Evolutionary conservation across 1,284 basidiomycete species (phyloP), one percentile per base, ranked within the genome.

Genomic region (Ustilago esculenta): DNA sequence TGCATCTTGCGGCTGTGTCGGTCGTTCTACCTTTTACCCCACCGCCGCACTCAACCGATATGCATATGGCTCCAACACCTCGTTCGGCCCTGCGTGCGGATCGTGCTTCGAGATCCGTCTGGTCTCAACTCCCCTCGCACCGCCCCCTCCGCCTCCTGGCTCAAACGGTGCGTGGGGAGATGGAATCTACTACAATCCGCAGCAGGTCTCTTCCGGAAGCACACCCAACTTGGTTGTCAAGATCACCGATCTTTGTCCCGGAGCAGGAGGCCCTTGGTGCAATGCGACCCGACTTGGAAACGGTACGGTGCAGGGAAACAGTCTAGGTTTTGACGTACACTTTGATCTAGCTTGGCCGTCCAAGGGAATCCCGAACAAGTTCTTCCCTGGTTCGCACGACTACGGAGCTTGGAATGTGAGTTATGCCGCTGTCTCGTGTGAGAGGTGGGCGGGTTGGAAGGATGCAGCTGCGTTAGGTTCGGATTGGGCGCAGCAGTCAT

Each of bases 341-440:
- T 77, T 75, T 29, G 76, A 77, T 52, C 66, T 77, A 4, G 76
- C 76, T 24, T 77, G 76, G 76, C 76, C 76, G 1, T 54, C 63
- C 1, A 48, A 46, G 21, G 72, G 32, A 0, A 76, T 77, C 29
- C 21, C 68, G 7, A 69, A 60, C 0, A 40, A 45, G 32, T 77
- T 72, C 32, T 77, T 76, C 47, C 76, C 74, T 0, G 66, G 69
- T 4, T 35, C 56, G 8, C 69, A 67, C 37, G 76, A 77, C 33
- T 77, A 77, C 23, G 76, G 76, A 2, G 74, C 52, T 1, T 77
- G 76, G 76, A 76, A 73, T 17, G 56, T 66, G 3, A 65, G 32
- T 41, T 77, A 70, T 45, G 20, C 35, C 1, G 60, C 64, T 15
- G 74, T 75, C 17, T 60, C 61, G n/a, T 77, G 76, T 39, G 20